Evolutionary conservation across 2,329 filamentous ascomycete genomes (phyloP), one percentile per base, ranked within the genome.

Genomic region (Fusarium mundagurra): DNA sequence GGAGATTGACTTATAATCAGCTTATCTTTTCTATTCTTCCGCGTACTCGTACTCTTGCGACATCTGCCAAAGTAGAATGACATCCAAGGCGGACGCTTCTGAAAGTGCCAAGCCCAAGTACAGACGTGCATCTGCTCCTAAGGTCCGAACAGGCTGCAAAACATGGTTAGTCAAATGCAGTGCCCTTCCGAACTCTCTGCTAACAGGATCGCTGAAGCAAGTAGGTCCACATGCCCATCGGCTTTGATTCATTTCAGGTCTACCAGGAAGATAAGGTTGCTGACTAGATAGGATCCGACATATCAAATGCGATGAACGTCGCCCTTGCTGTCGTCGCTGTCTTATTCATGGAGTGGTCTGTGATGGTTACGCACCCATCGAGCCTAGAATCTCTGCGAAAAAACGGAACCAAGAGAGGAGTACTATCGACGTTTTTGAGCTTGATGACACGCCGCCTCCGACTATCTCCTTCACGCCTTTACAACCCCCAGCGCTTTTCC

Each of bases 111-210:
- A 27, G 51, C 33, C 51, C 13, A 54, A 38, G 24, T 22, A 54
- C 51, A 54, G 34, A 27, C 51, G 51, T 27, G 51, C 51, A 54
- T 54, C 33, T 39, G 18, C 34, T 11, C 51, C 24, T 2, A 54
- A 54, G n/a, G 51, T 54, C 20, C 51, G 51, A 39, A 54, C 51
- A 54, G 51, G 51, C 24, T 54, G 51, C 24, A 54, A 22, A 39
- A 39, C 51, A 27, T 54, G 51, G 51, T 54, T 2, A 54, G 51
- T 54, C 27, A 20, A 53, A 12, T 14, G 5, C 4, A 54, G 3
- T 17, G 18, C 31, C 20, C 22, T 24, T 4, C 48, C 6, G 31
- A n/a, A n/a, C 13, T 24, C 18, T 36, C 7, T 29, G 6, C 33
- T 54, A n/a, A 54, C 20, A 17, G 10, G 24, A 39, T 29, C 7